A percentile compares a stretch with the other conserved stretches of the same genome.
These are phyloP conservation scores for Venturiaceae sp. DNA, from an alignment of 2,329 filamentous ascomycete genomes.

Conservation along the genomic window DNA sequence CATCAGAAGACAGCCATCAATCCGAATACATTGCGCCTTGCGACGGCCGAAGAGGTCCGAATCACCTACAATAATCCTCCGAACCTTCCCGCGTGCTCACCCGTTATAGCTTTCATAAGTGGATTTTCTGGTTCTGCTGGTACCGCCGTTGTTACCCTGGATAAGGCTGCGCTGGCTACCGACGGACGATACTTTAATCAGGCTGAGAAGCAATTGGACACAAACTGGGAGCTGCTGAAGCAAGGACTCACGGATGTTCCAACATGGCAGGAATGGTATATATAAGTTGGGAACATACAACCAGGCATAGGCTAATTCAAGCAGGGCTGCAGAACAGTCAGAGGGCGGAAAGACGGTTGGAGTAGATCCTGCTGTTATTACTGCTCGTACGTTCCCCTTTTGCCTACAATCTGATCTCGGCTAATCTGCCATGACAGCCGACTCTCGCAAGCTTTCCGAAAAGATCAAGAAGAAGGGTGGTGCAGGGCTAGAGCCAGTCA, in stretches of 20 bases:
- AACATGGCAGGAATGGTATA: constrained; percentile 93
- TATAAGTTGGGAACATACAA: not conserved
- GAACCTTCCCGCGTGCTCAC: constrained; percentile 14
- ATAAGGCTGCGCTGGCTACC: constrained; percentile 83
- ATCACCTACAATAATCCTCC: not conserved
- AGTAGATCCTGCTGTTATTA: constrained; percentile 82
- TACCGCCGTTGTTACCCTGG: constrained; percentile 76
- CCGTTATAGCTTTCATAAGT: constrained; percentile 61
- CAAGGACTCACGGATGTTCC: constrained; percentile 88
- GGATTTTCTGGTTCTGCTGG: constrained; percentile 94
- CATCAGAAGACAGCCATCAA: constrained; percentile 93
- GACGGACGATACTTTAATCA: constrained; percentile 99
- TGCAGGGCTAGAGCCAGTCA: constrained; percentile 61
- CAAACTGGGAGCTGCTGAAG: constrained; percentile 86
- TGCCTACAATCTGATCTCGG: constrained; percentile 31
- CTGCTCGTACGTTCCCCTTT: constrained; percentile 41
- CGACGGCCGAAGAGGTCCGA: constrained; percentile 67
- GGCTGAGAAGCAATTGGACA: constrained; percentile 79
- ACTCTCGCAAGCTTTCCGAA: constrained; percentile 67
- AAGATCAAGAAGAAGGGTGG: constrained; percentile 84
- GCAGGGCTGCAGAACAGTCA: constrained; percentile 66
- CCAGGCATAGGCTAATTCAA: constrained; percentile 4
- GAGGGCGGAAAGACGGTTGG: constrained; percentile 79
- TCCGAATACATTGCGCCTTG: constrained; percentile 98
- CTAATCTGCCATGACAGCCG: constrained; percentile 28